Evolutionary conservation across 176 grass and related monocot species (phyloP).

Genomic region (Saccharum officinarum): DNA sequence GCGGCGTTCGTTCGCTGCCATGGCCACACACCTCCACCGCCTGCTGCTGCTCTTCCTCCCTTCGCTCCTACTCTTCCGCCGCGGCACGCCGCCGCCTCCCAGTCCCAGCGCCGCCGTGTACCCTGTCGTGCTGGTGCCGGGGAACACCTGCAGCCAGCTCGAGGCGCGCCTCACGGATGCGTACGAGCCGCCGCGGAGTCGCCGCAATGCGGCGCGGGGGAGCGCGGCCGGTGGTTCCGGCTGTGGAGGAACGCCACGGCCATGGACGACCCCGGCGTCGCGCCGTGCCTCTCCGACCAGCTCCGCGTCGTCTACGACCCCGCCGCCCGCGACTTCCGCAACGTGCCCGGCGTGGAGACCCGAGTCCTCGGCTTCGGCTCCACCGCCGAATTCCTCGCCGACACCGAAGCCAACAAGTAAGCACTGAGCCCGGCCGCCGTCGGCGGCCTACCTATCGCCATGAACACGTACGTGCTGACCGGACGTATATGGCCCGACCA

Average conservation of each 20-base stretch:
- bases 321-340: neutral
- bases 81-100: neutral
- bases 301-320: constrained; percentile 22
- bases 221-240: constrained; percentile 21
- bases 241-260: constrained; percentile 39
- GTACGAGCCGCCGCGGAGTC: neutral
- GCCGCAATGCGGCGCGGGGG: neutral
- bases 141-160: constrained; percentile 22
- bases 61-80: neutral
- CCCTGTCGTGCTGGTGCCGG: constrained; percentile 23
- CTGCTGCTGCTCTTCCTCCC: neutral
- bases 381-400: constrained; percentile 22
- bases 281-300: constrained; percentile 25
- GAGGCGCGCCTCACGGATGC: constrained; percentile 27
- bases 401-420: neutral
- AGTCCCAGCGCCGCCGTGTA: neutral
- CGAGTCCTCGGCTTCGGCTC: constrained; percentile 27
- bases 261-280: neutral
- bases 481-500: too few species aligned
- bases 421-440: neutral
- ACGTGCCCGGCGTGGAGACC: constrained; percentile 11
- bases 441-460: neutral
- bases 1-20: neutral
- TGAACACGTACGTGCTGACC: neutral
- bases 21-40: neutral